These are phyloP conservation scores for Favolaschia claudopus DNA, from an alignment of 768 basidiomycete genomes.

Conservation along the genomic window DNA sequence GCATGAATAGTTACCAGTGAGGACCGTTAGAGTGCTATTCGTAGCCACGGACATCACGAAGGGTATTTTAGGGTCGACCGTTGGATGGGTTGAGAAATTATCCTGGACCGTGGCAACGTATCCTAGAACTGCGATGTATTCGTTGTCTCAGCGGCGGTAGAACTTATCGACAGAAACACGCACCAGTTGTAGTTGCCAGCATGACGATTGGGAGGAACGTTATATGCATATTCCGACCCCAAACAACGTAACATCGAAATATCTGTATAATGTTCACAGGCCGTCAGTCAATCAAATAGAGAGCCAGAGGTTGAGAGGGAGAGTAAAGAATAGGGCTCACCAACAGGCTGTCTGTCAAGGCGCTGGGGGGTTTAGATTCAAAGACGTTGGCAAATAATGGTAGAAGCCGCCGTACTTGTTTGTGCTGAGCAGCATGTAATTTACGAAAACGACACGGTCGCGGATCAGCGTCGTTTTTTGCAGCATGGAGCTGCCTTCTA, in stretches of 20 bases:
- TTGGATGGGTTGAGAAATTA: not conserved
- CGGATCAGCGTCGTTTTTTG: not conserved
- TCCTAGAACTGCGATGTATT: too few species aligned
- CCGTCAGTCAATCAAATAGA: too few species aligned
- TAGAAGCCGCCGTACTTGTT: conserved; percentile 6
- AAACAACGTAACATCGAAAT: conserved; percentile 3
- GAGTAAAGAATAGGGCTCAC: not conserved
- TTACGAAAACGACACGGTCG: not conserved
- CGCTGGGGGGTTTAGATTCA: not conserved
- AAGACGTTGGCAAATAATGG: too few species aligned
- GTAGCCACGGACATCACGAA: not conserved
- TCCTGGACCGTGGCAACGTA: not conserved
- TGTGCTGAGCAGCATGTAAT: not conserved
- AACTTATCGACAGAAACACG: too few species aligned
- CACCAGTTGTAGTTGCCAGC: not conserved
- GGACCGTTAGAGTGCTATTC: not conserved
- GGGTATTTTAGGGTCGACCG: not conserved
- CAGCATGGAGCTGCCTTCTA: not conserved
- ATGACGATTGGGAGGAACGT: not conserved
- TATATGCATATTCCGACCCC: not conserved
- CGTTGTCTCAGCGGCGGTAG: too few species aligned
- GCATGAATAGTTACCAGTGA: too few species aligned
- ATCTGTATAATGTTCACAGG: too few species aligned
- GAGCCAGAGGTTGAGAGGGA: not conserved
- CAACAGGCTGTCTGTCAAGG: not conserved